Base-by-base conservation (phyloP, 768 basidiomycete species). In the Paxillus rubicundulus region DNA sequence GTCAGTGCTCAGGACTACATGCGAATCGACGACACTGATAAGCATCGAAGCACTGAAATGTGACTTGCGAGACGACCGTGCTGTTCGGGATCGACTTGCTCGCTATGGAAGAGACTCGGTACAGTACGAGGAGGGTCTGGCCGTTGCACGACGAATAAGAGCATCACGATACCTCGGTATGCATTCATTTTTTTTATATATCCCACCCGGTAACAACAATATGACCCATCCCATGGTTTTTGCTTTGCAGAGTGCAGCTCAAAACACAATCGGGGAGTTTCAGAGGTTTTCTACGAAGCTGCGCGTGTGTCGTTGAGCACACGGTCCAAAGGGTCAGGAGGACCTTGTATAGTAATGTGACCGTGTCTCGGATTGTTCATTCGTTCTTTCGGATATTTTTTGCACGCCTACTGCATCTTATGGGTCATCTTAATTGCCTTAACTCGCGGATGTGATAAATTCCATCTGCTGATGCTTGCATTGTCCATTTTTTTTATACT, bases 241-340 rank as follows among this genome's bases (percentile, higher is more conserved):
- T 32, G 52, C 32, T 14, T 38, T 34, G 3, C 62, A 97, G 95
- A 98, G 77, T 98, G 96, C 66, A 96, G 93, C 57, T 94, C 96
- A 8, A 98, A 98, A 70, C 93, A 96, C 64, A 95, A 97, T 60
- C 83, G 96, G 44, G 96, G 96, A 4, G 94, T 98, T 10, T 78
- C 82, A 27, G 95, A 98, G 66, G 93, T 95, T 9, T 94, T 98
- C 63, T 82, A 89, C 59, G 96, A 98, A 67, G 89, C 90, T 5
- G 92, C 91, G 0, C 83, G 91, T 2, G 90, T 92, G 10, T 89
- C 91, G 24, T 70, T 94, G 51, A 83, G 80, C 56, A 86, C 87
- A 20, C 79, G 86, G 40, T 71, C 85, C n/a, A 88, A 84, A 67
- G 84, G 85, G 8, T 67, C 85, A 32, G 78, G 78, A 39, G 66